Conservation (phyloP, 352 stramenopile species). For the Phytophthora uliginosa region DNA sequence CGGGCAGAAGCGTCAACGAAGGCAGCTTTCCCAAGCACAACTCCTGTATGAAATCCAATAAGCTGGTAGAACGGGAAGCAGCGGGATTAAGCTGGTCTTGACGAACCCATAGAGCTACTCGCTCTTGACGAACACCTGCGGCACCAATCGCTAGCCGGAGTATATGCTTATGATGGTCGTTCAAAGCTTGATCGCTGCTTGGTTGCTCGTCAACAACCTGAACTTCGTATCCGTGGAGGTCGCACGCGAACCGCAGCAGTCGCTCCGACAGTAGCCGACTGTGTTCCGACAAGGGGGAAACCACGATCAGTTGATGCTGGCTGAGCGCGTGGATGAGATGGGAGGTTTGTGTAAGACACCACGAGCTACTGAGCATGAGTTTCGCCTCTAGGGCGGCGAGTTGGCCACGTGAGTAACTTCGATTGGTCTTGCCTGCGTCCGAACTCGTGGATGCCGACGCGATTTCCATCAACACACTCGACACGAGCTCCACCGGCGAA, state of each 20-base stretch:
- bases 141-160: slow-evolving; percentile 21
- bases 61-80: slow-evolving; percentile 1
- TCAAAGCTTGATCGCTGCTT: background rate
- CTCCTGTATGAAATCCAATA: slow-evolving; percentile 42
- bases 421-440: background rate
- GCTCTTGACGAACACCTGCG: slow-evolving; percentile 47
- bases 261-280: slow-evolving; percentile 22
- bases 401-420: slow-evolving; percentile 18
- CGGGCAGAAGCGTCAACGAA: slow-evolving; percentile 43
- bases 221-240: slow-evolving; percentile 49
- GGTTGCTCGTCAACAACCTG: slow-evolving; percentile 13
- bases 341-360: slow-evolving; percentile 42
- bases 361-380: slow-evolving; percentile 44
- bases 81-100: slow-evolving; percentile 8
- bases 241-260: slow-evolving; percentile 49
- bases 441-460: slow-evolving; percentile 13
- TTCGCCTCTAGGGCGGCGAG: slow-evolving; percentile 24
- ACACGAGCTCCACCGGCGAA: slow-evolving; percentile 21
- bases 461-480: slow-evolving; percentile 34
- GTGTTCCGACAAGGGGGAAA: slow-evolving; percentile 26
- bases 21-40: slow-evolving; percentile 46
- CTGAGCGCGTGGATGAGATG: slow-evolving; percentile 51
- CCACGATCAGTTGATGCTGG: slow-evolving; percentile 36
- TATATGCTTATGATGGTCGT: background rate
- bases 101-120: slow-evolving; percentile 46